These are phyloP conservation scores for Yamadazyma sp. DNA, from an alignment of 1,139 yeast species.

Conservation along the genomic window DNA sequence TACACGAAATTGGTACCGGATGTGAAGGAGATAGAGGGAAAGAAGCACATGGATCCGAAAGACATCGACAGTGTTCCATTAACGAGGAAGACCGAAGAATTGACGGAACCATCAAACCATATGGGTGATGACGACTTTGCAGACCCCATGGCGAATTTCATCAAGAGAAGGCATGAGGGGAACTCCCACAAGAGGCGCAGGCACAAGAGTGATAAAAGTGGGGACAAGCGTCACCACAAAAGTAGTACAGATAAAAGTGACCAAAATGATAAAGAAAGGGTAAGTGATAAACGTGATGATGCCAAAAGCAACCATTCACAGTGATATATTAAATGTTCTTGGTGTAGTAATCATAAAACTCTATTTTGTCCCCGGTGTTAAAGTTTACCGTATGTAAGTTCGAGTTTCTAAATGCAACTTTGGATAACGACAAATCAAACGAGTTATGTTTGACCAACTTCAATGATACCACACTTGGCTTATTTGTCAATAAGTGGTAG, in stretches of 20 bases:
- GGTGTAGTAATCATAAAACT: slow-evolving; percentile 35
- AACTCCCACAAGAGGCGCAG: slow-evolving; percentile 5
- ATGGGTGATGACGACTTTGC: slow-evolving; percentile 15
- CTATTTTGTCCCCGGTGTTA: slow-evolving; percentile 26
- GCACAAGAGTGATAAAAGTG: slow-evolving; percentile 2
- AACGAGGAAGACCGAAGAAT: slow-evolving; percentile 13
- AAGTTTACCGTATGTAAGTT: slow-evolving; percentile 32
- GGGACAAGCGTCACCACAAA: too few species aligned
- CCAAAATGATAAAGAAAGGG: too few species aligned
- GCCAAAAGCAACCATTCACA: neutral
- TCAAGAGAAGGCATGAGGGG: slow-evolving; percentile 13
- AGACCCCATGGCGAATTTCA: slow-evolving; percentile 19
- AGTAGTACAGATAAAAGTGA: too few species aligned
- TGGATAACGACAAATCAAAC: slow-evolving; percentile 16
- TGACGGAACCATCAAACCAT: slow-evolving; percentile 14
- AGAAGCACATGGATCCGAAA: slow-evolving; percentile 6
- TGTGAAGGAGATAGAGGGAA: slow-evolving; percentile 12
- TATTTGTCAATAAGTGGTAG: slow-evolving; percentile 25
- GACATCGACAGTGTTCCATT: slow-evolving; percentile 2
- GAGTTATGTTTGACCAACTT: slow-evolving; percentile 26
- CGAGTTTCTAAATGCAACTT: slow-evolving; percentile 27
- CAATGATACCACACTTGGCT: slow-evolving; percentile 20
- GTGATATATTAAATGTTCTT: slow-evolving; percentile 10
- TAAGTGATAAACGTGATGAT: neutral
- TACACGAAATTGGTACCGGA: slow-evolving; percentile 25